phyloP scores from a whole-genome alignment of 2,329 filamentous ascomycete genomes.

The Botrytis cinerea region DNA sequence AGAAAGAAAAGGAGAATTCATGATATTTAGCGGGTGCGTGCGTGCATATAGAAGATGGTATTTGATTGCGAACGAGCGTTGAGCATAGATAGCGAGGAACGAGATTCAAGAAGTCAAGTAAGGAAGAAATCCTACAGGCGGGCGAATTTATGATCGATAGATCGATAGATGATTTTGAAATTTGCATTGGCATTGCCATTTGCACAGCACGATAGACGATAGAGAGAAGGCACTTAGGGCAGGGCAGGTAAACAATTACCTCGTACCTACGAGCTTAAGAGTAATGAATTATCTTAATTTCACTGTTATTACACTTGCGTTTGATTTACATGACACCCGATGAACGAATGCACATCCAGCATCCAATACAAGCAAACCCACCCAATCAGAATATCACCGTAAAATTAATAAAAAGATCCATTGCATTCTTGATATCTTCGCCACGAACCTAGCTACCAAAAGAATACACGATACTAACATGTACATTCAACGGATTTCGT shows the following conservation, averaged over 20 bases:
- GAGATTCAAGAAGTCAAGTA: background rate
- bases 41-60: too few relatives aligned
- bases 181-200: background rate
- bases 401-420: background rate
- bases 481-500: background rate
- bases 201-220: background rate
- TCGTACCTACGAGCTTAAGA: background rate
- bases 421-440: background rate
- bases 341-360: background rate
- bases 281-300: constrained; percentile 4
- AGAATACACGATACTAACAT: constrained; percentile 7
- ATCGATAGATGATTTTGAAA: background rate
- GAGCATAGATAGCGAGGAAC: constrained; percentile 2
- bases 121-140: background rate
- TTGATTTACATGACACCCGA: background rate
- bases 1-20: too few relatives aligned
- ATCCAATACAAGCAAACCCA: background rate
- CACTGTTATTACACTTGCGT: background rate
- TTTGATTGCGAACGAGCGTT: background rate
- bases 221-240: background rate
- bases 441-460: background rate
- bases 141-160: background rate
- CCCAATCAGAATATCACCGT: background rate
- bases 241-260: background rate
- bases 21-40: constrained; percentile 8